These are phyloP conservation scores for Xylaria castorea DNA, from an alignment of 495 filamentous ascomycete species.

Conservation along the genomic window DNA sequence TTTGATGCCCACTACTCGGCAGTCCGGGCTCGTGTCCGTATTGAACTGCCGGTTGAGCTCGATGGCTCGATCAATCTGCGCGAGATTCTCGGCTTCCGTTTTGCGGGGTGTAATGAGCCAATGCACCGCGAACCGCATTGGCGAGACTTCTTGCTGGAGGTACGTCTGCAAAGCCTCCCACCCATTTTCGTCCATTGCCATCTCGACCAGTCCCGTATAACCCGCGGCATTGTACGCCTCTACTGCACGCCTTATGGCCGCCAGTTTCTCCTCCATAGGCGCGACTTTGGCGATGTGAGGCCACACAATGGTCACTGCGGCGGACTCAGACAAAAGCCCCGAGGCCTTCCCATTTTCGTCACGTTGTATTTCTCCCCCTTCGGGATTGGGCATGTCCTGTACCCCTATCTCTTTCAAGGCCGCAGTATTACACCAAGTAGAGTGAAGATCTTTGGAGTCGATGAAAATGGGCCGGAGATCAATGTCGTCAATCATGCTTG, in stretches of 20 bases:
- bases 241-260: slow-evolving; percentile 58
- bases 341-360: slow-evolving; percentile 58
- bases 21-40: slow-evolving; percentile 54
- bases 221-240: slow-evolving; percentile 60
- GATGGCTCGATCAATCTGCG: slow-evolving; percentile 65
- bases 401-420: slow-evolving; percentile 60
- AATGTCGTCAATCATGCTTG: slow-evolving; percentile 62
- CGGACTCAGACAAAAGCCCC: slow-evolving; percentile 66
- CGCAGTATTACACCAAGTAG: slow-evolving; percentile 65
- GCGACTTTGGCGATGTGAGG: slow-evolving; percentile 61
- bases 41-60: slow-evolving; percentile 59
- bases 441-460: slow-evolving; percentile 68
- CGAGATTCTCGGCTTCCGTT: slow-evolving; percentile 50
- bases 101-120: slow-evolving; percentile 63
- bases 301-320: slow-evolving; percentile 63
- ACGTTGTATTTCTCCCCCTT: slow-evolving; percentile 63
- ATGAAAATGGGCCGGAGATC: slow-evolving; percentile 66
- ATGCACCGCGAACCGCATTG: slow-evolving; percentile 67
- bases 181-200: slow-evolving; percentile 71
- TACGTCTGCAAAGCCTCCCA: slow-evolving; percentile 64
- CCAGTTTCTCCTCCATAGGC: slow-evolving; percentile 59
- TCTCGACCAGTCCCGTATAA: slow-evolving; percentile 70
- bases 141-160: slow-evolving; percentile 46
- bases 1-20: slow-evolving; percentile 69
- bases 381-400: slow-evolving; percentile 55